Evolutionary conservation across 495 filamentous ascomycete species (phyloP), one percentile per base, ranked within the genome.

Genomic region (Neurospora hispaniola): DNA sequence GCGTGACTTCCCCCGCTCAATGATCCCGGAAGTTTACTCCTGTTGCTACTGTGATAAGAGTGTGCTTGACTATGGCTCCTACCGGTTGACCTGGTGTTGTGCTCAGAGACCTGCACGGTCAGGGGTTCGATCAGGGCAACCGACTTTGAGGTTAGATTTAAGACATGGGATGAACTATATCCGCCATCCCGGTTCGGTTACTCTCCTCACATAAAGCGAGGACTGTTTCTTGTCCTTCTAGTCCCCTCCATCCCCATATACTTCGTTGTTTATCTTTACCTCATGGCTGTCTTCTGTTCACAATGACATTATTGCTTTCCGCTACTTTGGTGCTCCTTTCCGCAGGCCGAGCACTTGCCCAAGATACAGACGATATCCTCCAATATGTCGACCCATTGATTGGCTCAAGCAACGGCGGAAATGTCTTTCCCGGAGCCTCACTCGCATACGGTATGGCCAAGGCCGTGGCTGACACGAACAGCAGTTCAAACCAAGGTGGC

Each of bases 371-470:
- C 72, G 80, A 85, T 54, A 79, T 80, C 59, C 76, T 86, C 20
- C 72, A 73, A 2, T 85, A 82, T 70, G 80, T 86, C 74, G 85
- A 90, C 78, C 86, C 88, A 41, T 78, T 90, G 40, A 89, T 90
- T 71, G 88, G 89, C 35, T 86, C 85, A 27, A 85, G 83, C 69
- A 86, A 88, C 77, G 89, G 81, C 81, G 91, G 91, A 7, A 91
- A 93, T 85, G 90, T 93, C 20, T 94, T 94, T 71, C 84, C 91
- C 1, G 92, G 92, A 4, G 91, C 91, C 11, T 91, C 90, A 3
- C 76, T 93, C 69, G 91, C 91, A 0, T 94, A 90, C 79, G 84
- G 91, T 69, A 92, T 94, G 88, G 91, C 89, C 69, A 94, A 94
- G 79, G 90, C 92, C 14, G 90, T 92, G 1, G 89, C 92, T 62